A percentile compares a stretch with the other conserved stretches of the same genome.
phyloP scores from a whole-genome alignment of 2,329 filamentous ascomycete genomes.

The Venturia pyrina region DNA sequence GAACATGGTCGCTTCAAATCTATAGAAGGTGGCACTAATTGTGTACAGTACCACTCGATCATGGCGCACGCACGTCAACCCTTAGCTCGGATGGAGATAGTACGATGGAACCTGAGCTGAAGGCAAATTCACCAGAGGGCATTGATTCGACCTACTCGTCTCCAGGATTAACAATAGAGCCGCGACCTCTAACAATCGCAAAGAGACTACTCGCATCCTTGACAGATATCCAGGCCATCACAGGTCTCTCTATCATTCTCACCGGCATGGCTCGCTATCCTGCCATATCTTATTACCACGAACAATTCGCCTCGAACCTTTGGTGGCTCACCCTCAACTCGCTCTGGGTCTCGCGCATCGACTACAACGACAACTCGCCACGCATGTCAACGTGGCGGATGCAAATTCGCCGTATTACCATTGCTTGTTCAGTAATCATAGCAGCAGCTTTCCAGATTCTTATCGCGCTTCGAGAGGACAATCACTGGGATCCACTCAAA shows the following conservation, averaged over 20 bases:
- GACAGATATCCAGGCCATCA: conserved; percentile 10
- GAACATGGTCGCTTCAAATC: too few relatives aligned
- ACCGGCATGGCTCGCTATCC: background rate
- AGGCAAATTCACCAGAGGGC: background rate
- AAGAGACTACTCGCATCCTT: background rate
- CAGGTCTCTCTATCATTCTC: background rate
- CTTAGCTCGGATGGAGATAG: background rate
- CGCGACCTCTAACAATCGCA: background rate
- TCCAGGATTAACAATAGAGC: background rate
- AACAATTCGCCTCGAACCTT: conserved; percentile 7
- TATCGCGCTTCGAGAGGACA: conserved; percentile 3
- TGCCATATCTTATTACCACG: conserved; percentile 7
- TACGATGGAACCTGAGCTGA: background rate
- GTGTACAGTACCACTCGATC: background rate
- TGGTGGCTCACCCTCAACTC: conserved; percentile 11
- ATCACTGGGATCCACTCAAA: conserved; percentile 7
- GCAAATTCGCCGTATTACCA: conserved; percentile 5
- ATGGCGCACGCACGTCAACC: background rate
- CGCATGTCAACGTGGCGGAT: background rate
- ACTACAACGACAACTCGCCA: conserved; percentile 3
- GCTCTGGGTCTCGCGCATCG: conserved; percentile 9
- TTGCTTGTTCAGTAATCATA: background rate
- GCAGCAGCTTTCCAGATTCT: conserved; percentile 1
- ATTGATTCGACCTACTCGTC: background rate
- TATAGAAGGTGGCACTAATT: too few relatives aligned